Evolutionary conservation across 2,329 filamentous ascomycete genomes (phyloP).

Genomic region (Aureobasidium subglaciale): DNA sequence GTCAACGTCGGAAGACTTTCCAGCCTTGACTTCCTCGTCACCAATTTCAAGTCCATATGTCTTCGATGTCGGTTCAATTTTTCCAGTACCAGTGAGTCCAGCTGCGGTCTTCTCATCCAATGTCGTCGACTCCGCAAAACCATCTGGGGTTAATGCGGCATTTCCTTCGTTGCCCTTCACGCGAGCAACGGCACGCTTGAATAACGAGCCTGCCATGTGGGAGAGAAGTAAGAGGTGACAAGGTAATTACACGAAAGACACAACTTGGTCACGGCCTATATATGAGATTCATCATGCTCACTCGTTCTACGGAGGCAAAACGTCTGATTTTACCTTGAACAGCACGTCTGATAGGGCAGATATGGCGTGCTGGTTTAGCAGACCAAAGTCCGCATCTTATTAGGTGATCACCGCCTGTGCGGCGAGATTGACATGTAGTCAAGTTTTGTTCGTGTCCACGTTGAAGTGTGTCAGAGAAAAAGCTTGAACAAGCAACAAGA

Average conservation of each 20-base stretch:
- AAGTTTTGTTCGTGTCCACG: not conserved
- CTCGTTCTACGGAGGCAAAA: not conserved
- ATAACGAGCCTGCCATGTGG: not conserved
- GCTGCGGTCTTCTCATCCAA: not conserved
- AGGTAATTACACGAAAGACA: not conserved
- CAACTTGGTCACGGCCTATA: not conserved
- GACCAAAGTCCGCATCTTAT: not conserved
- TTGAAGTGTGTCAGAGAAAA: not conserved
- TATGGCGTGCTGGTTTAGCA: constrained; percentile 4
- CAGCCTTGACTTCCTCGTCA: constrained; percentile 7
- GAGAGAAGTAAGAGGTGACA: not conserved
- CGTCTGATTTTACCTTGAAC: not conserved
- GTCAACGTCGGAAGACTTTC: constrained; percentile 11
- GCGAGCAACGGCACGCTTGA: constrained; percentile 2
- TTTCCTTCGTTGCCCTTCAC: not conserved
- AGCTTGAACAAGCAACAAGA: not conserved
- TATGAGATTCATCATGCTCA: not conserved
- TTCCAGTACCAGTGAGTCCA: constrained; percentile 9
- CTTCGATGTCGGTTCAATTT: constrained; percentile 11
- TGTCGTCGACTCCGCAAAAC: constrained; percentile 6
- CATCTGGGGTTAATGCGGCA: not conserved
- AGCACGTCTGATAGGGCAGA: constrained; percentile 13
- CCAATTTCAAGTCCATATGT: constrained; percentile 11
- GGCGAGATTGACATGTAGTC: not conserved
- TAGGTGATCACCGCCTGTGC: constrained; percentile 2